Base-by-base conservation (phyloP, 2,329 filamentous ascomycete species). In the Ophiostoma perfectum region DNA sequence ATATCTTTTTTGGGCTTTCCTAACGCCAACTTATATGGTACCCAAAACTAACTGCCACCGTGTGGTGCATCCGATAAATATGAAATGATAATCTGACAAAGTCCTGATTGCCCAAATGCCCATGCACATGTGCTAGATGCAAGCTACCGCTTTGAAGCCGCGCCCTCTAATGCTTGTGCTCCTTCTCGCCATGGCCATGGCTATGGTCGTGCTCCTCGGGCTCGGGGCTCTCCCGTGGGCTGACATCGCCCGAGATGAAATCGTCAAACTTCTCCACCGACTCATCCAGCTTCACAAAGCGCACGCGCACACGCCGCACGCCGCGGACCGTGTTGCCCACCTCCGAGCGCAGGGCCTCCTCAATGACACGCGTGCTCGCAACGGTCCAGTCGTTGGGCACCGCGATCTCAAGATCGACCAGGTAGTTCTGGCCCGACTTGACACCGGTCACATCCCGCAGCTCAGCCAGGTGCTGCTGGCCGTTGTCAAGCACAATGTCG, bases 341-440 rank as follows among this genome's bases (percentile, higher is more conserved):
- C 68, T 84, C 84, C 62, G 88, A 84, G 70, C 95, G 86, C 47
- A 98, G 84, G 2, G 83, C 80, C 47, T 90, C 86, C 78, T 99
- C 95, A 14, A 96, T 82, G 16, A 84, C 80, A 49, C 86, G 83
- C 7, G 89, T 86, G 67, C 90, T 85, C 67, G 88, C 86, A 5
- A 99, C 81, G 0, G 90, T 90, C 90, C 91, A 96, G 45, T 81
- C 80, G 36, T 83, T 85, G 0, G 94, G 92, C 16, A 96, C 91
- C 1, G 87, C 90, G 70, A 98, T 80, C 77, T 97, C 93, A 7
- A 99, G 78, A 74, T 98, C 95, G 73, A 98, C 88, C 42, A 98
- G 83, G 77, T 96, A 97, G 80, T 97, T 99, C 78, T 97, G 95
- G 42, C 95, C 95, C 3, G 92, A 95, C 80, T 99, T 99, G 79